Evolutionary conservation across 306 rosid species (phyloP), one percentile per base, ranked within the genome.

Genomic region (Pachyrhizus erosus): DNA sequence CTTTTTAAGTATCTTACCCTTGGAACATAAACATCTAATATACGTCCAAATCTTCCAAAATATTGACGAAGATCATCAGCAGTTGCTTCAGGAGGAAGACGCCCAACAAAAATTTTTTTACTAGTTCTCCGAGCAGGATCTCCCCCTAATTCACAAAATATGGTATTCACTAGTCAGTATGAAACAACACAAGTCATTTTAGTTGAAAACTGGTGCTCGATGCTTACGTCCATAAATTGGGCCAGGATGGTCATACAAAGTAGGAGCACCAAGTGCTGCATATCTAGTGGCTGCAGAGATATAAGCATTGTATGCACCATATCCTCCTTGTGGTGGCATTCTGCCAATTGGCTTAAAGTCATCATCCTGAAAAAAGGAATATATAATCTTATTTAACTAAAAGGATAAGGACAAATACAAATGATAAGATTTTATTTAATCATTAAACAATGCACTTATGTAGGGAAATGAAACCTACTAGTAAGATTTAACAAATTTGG

Each of bases 261-360:
- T 94, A 75, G 99, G 99, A 82, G 97, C 94, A 76, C 98, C 99
- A 64, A 92, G 94, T 42, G 97, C 97, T 34, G 97, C 99, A 86
- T 96, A 96, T 89, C 99, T 88, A 83, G 99, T 96, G 73, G 99
- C 91, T 40, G 97, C 95, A 45, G 98, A 90, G 73, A 94, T 96
- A 87, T 96, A 96, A 10, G 99, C 94, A 87, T 90, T 91, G 84
- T 93, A 96, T 82, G 99, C 99, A 77, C 98, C 97, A 88, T 96
- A 94, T 61, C 98, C 99, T 78, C 96, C 94, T 70, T 89, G 96
- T 27, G 90, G 24, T 70, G 92, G 31, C 88, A 87, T 82, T 91
- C 97, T 89, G 69, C 96, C 86, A 37, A 86, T 42, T 48, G 98
- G 97, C 92, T 89, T 90, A 83, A 88, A 91, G 76, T 94, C 99